Conservation (phyloP, 768 basidiomycete genomes). For the Calocybe cyanea region DNA sequence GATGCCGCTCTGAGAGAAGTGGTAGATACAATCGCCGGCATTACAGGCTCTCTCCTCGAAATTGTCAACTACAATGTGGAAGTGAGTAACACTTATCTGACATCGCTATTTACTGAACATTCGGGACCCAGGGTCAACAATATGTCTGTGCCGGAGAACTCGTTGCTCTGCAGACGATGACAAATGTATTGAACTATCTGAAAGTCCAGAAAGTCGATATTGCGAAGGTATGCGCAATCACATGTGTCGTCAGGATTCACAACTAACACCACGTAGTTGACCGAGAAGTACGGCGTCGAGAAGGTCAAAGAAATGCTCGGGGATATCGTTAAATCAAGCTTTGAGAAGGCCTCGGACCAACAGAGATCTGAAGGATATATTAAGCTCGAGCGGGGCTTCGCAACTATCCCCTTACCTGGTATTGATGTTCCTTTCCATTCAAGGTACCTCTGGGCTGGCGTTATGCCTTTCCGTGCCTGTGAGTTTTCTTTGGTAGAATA, state of each 20-base stretch:
- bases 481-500: conserved; percentile 29
- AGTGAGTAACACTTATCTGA: conserved; percentile 36
- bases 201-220: conserved; percentile 97
- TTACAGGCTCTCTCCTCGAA: conserved; percentile 82
- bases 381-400: conserved; percentile 94
- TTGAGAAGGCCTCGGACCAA: conserved; percentile 69
- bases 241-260: no score
- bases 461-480: conserved; percentile 97
- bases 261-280: conserved; percentile 49
- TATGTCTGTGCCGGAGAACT: conserved; percentile 99
- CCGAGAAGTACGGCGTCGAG: conserved; percentile 83
- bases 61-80: conserved; percentile 97
- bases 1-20: conserved; percentile 96
- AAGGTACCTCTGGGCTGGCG: conserved; percentile 97
- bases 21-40: conserved; percentile 81
- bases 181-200: conserved; percentile 93
- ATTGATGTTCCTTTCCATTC: conserved; percentile 99
- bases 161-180: conserved; percentile 87
- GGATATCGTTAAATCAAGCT: conserved; percentile 85
- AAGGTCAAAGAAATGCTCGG: conserved; percentile 95
- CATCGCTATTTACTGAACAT: conserved; percentile 4
- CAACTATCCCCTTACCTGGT: conserved; percentile 91
- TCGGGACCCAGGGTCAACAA: conserved; percentile 81
- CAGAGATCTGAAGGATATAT: conserved; percentile 84
- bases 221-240: conserved; percentile 49